phyloP scores from a whole-genome alignment of 805 yeast species.

The Kodamaea kaohsiungensis region DNA sequence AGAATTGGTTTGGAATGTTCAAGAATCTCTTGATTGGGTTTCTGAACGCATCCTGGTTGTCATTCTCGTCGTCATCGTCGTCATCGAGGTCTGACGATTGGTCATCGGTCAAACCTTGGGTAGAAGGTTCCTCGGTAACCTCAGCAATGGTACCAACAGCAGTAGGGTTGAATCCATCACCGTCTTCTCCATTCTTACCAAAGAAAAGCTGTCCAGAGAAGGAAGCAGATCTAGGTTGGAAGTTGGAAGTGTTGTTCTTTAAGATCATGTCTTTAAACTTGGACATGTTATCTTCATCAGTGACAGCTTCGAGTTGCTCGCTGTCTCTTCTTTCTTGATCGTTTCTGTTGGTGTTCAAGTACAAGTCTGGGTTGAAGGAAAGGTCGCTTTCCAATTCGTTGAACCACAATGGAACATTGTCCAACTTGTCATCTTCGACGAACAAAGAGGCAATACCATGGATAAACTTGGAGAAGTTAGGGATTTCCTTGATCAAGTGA shows the following conservation, averaged over 20 bases:
- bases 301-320: slow-evolving; percentile 35
- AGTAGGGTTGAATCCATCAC: not conserved
- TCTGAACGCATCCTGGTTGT: slow-evolving; percentile 9
- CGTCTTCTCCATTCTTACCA: slow-evolving; percentile 12
- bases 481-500: slow-evolving; percentile 89
- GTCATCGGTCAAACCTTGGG: slow-evolving; percentile 18
- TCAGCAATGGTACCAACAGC: slow-evolving; percentile 10
- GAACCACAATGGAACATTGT: slow-evolving; percentile 91
- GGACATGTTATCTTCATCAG: slow-evolving; percentile 46
- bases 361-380: slow-evolving; percentile 16
- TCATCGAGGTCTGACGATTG: slow-evolving; percentile 32
- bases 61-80: slow-evolving; percentile 34
- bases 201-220: slow-evolving; percentile 36
- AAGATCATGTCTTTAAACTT: slow-evolving; percentile 42
- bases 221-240: slow-evolving; percentile 40
- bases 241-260: slow-evolving; percentile 26
- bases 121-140: slow-evolving; percentile 6
- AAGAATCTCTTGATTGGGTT: slow-evolving; percentile 21
- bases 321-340: slow-evolving; percentile 12
- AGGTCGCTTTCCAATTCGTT: slow-evolving; percentile 69
- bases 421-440: slow-evolving; percentile 87
- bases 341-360: slow-evolving; percentile 12
- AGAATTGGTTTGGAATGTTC: slow-evolving; percentile 27
- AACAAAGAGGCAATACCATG: slow-evolving; percentile 90
- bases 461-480: slow-evolving; percentile 87